Conservation (phyloP, 2,329 filamentous ascomycete genomes). For the Macrophomina pseudophaseolina region DNA sequence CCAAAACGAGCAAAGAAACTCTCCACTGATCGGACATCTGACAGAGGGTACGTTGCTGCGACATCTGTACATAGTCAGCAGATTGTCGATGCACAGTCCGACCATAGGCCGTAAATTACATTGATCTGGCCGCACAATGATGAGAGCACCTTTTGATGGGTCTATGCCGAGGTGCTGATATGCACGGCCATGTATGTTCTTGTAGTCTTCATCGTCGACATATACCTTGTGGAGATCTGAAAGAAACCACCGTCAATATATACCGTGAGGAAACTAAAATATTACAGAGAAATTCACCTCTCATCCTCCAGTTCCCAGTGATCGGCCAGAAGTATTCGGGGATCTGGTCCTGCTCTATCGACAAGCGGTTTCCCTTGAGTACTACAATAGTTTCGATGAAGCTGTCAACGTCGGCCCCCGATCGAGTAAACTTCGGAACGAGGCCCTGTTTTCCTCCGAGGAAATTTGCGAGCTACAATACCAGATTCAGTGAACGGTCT, state of each 20-base stretch:
- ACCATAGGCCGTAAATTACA: neutral
- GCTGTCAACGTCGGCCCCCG: conserved; percentile 54
- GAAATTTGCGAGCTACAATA: neutral
- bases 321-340: conserved; percentile 62
- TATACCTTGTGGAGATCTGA: conserved; percentile 65
- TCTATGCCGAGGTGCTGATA: conserved; percentile 63
- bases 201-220: conserved; percentile 63
- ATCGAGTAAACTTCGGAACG: conserved; percentile 51
- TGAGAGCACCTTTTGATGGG: conserved; percentile 40
- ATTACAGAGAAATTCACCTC: conserved; percentile 47
- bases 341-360: conserved; percentile 59
- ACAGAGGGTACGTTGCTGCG: neutral
- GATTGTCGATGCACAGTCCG: too few species aligned
- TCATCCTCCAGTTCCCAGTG: conserved; percentile 61
- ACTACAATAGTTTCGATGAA: conserved; percentile 64
- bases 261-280: neutral
- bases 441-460: conserved; percentile 39
- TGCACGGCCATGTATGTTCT: conserved; percentile 42
- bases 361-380: conserved; percentile 53
- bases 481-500: neutral
- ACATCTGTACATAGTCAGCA: neutral
- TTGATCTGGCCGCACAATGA: conserved; percentile 63
- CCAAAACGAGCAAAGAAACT: neutral
- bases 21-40: neutral
- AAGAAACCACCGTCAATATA: neutral